Base-by-base conservation (phyloP, 176 grass and related monocot genomes). In the Echinochloa phyllopogon region DNA sequence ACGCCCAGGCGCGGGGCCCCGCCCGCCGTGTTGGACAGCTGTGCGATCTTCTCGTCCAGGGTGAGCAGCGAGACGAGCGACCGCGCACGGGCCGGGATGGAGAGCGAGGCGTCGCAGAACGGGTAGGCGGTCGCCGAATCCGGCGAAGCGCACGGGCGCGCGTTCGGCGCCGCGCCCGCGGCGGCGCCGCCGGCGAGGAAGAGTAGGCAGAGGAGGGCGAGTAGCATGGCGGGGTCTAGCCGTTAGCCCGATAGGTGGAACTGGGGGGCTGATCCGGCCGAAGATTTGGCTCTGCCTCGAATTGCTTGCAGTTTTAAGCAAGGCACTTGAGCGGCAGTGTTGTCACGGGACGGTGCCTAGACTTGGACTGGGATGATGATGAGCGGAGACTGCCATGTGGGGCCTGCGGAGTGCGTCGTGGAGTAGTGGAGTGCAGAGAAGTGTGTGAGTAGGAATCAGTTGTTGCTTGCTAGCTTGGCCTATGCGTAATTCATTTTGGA, bases 21-120 rank as follows among this genome's bases (percentile, higher is more conserved):
- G 25, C 65, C 89, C 33, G 96, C 91, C 52, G 79, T 80, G 91
- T 98, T 94, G 79, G 91, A 95, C 73, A 95, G 89, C 87, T 98
- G 93, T 55, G 87, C 66, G 92, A 98, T 92, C 85, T 98, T 98
- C 91, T 98, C 91, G 82, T 90, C 91, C 40, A 98, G 91, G 14
- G 86, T 98, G 65, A 98, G 93, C 42, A 89, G 83, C 50, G 96
- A 92, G 81, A 98, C 64, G 44, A 98, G 93, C 13, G 91, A 50
- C 20, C 84, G 63, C 27, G 93, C 96, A 65, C 87, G 96, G 69
- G 83, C 58, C 21, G 83, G 18, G 51, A 95, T 64, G 13, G 93
- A 66, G 50, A 95, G 93, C 53, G 93, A 89, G 9, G 75, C 75
- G 76, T 98, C 83, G 79, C 93, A 98, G 91, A 95, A 98, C 58